phyloP scores from a whole-genome alignment of 805 yeast species.

The Candida lessepsii region DNA sequence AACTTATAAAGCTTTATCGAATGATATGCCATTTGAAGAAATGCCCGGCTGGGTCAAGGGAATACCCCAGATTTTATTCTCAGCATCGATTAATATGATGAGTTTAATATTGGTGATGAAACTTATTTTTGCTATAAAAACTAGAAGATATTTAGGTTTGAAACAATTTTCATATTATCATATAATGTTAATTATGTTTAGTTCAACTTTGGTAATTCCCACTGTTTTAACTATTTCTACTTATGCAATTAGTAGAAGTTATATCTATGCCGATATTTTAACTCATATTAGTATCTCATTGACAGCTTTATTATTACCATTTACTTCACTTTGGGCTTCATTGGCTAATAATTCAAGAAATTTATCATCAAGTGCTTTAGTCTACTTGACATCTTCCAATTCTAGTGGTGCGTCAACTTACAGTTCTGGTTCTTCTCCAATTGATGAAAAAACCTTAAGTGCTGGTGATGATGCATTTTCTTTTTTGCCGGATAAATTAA shows the following conservation, averaged over 20 bases:
- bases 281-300: slow-evolving; percentile 14
- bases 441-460: slow-evolving; percentile 14
- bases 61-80: slow-evolving; percentile 61
- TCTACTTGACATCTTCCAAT: slow-evolving; percentile 12
- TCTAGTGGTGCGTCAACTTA: slow-evolving; percentile 1
- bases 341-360: slow-evolving; percentile 48
- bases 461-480: slow-evolving; percentile 10
- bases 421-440: slow-evolving; percentile 4
- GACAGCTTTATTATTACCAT: slow-evolving; percentile 59
- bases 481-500: slow-evolving; percentile 16
- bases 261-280: slow-evolving; percentile 11
- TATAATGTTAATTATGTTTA: slow-evolving; percentile 72
- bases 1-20: not conserved
- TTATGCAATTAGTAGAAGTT: slow-evolving; percentile 16
- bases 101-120: slow-evolving; percentile 63
- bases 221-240: slow-evolving; percentile 63
- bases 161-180: slow-evolving; percentile 82
- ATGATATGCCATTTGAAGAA: not conserved
- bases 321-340: slow-evolving; percentile 88
- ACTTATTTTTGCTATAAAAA: slow-evolving; percentile 62
- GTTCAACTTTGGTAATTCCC: slow-evolving; percentile 81
- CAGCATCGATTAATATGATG: slow-evolving; percentile 64
- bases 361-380: slow-evolving; percentile 10
- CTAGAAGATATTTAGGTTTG: slow-evolving; percentile 75
- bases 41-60: slow-evolving; percentile 39